phyloP scores from a whole-genome alignment of 306 rosid species.

The Begonia peltatifolia region DNA sequence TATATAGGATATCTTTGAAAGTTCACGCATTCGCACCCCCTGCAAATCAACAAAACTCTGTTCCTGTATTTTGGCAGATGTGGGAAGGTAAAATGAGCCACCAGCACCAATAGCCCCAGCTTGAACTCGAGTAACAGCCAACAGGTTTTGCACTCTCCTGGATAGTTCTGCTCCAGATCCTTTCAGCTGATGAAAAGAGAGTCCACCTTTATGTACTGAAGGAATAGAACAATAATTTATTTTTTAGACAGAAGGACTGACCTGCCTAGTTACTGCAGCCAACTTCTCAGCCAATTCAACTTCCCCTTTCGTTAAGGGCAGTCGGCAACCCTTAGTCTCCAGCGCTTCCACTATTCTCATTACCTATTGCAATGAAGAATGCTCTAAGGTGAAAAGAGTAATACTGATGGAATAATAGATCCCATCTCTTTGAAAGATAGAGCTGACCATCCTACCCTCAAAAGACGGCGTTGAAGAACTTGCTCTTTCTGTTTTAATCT shows the following conservation, averaged over 20 bases:
- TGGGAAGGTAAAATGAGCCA: conserved; percentile 55
- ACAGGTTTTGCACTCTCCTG: conserved; percentile 77
- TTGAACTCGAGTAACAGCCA: conserved; percentile 56
- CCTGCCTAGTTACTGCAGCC: conserved; percentile 83
- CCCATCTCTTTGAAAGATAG: conserved; percentile 2
- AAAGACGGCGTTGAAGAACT: conserved; percentile 78
- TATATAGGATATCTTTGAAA: neutral
- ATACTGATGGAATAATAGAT: neutral
- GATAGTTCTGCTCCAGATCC: conserved; percentile 88
- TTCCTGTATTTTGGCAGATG: conserved; percentile 73
- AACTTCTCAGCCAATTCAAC: conserved; percentile 84
- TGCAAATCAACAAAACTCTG: conserved; percentile 83
- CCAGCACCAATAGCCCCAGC: conserved; percentile 45
- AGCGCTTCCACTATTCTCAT: conserved; percentile 89
- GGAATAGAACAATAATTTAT: neutral
- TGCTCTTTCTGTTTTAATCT: conserved; percentile 88
- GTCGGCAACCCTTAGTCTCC: conserved; percentile 81
- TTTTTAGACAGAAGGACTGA: conserved; percentile 10
- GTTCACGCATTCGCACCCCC: conserved; percentile 37
- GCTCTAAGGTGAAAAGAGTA: neutral
- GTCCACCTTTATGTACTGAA: conserved; percentile 12
- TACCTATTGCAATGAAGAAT: conserved; percentile 27
- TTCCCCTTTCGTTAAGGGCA: conserved; percentile 89
- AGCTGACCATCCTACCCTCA: conserved; percentile 38
- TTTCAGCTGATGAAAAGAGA: conserved; percentile 53